Evolutionary conservation across 768 basidiomycete genomes (phyloP).

Genomic region (Stropharia rugosoannulata): DNA sequence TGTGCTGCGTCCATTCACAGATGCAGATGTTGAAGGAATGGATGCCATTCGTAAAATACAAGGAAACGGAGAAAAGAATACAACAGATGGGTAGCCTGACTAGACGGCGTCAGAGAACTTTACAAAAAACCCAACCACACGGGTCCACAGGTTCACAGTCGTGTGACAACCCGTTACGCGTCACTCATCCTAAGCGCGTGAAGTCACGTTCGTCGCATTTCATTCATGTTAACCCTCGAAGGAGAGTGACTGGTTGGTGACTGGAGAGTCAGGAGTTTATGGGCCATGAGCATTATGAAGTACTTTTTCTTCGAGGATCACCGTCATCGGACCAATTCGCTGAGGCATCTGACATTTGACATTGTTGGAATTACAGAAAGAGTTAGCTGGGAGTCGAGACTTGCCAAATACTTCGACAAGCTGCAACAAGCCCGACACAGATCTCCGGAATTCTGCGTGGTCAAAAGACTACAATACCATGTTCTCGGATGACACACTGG

Average conservation of each 20-base stretch:
- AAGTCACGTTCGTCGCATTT: not conserved
- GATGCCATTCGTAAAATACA: slow-evolving; percentile 30
- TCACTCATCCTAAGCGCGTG: not conserved
- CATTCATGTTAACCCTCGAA: not conserved
- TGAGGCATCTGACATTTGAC: too few relatives aligned
- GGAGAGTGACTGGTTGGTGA: too few relatives aligned
- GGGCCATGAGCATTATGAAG: too few relatives aligned
- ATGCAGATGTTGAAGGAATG: slow-evolving; percentile 38
- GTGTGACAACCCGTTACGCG: slow-evolving; percentile 1
- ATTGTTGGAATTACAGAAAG: too few relatives aligned
- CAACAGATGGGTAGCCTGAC: slow-evolving; percentile 9
- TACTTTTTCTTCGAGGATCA: too few relatives aligned
- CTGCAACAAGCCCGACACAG: too few relatives aligned
- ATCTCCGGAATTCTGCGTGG: too few relatives aligned
- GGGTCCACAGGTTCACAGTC: not conserved
- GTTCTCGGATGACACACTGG: not conserved
- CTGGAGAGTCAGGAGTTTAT: too few relatives aligned
- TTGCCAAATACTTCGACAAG: too few relatives aligned
- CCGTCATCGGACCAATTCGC: too few relatives aligned
- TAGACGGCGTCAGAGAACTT: slow-evolving; percentile 9
- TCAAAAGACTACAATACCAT: not conserved
- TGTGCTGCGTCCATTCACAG: slow-evolving; percentile 50
- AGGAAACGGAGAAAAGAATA: slow-evolving; percentile 11
- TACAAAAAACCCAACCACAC: slow-evolving; percentile 7
- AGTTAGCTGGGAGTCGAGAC: too few relatives aligned